Evolutionary conservation across 164 flowering plant genomes (phyloP), one percentile per base, ranked within the genome.

Genomic region (Chloranthus sessilifolius): DNA sequence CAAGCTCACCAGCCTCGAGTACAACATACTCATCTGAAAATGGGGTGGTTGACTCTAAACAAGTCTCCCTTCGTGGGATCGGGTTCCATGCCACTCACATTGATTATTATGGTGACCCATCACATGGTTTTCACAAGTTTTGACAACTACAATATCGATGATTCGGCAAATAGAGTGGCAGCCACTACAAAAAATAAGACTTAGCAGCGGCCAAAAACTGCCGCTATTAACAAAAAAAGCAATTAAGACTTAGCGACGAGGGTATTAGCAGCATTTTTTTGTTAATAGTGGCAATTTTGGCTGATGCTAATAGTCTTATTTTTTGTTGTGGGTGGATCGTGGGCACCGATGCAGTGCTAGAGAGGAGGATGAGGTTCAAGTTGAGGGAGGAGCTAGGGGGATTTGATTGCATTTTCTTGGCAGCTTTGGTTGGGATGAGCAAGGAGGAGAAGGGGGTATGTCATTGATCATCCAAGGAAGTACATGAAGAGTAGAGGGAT

Each of bases 1-100:
- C 25, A 66, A 74, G n/a, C 58, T 80, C 14, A 71, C 66, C 35
- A 28, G 17, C 7, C 15, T 72, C 4, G 85, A 77, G 31, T 49
- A 58, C 51, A 54, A 1, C 7, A 65, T 77, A n/a, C 17, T 59
- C 72, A 1, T 11, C 1, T 5, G 52, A 68, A 5, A 55, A 76
- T 42, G 66, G 68, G 2, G 40, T 60, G 1, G 28, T 39, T 24
- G 47, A 47, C 3, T 80, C 85, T 0, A 68, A 65, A 36, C 66
- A 62, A 42, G 58, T 80, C 0, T n/a, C 82, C 80, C 10, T 80
- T 80, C 26, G 47, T 80, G 5, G 85, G 82, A 20, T 80, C 85
- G 0, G 85, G 85, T 51, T 78, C 80, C 4, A 43, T 80, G 65
- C 82, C 82, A 15, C 70, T 77, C 5, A 68, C 80, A 2, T 67